Evolutionary conservation across 352 stramenopile species (phyloP).

Genomic region (Albugo candida): DNA sequence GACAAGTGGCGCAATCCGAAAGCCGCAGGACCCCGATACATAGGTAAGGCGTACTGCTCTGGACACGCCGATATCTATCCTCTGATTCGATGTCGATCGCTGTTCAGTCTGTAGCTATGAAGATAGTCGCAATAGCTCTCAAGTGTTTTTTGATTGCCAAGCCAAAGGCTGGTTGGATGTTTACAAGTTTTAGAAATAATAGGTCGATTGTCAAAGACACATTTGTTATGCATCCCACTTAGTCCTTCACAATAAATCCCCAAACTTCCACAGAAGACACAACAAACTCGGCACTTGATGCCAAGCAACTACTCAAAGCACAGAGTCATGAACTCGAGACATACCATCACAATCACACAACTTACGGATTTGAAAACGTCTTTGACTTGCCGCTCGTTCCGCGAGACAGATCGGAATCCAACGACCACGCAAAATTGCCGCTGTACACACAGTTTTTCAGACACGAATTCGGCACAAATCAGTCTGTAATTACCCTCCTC

Average conservation of each 20-base stretch:
- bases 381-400: conserved; percentile 23
- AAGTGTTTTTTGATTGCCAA: too few species aligned
- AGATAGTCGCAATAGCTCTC: too few species aligned
- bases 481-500: conserved; percentile 27
- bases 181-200: too few species aligned
- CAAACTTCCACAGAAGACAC: conserved; percentile 46
- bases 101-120: too few species aligned
- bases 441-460: conserved; percentile 3
- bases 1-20: too few species aligned
- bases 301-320: conserved; percentile 18
- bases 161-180: too few species aligned
- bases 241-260: conserved; percentile 30
- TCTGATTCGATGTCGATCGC: too few species aligned
- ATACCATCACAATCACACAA: background rate
- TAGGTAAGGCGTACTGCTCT: too few species aligned
- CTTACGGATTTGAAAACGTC: conserved; percentile 28
- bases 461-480: background rate
- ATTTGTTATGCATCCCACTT: background rate
- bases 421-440: conserved; percentile 38
- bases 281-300: conserved; percentile 26
- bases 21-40: too few species aligned
- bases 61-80: too few species aligned
- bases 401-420: conserved; percentile 44
- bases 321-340: background rate
- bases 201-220: too few species aligned